These are phyloP conservation scores for Citrus cavaleriei DNA, from an alignment of 345 rosid genomes.

Conservation along the genomic window DNA sequence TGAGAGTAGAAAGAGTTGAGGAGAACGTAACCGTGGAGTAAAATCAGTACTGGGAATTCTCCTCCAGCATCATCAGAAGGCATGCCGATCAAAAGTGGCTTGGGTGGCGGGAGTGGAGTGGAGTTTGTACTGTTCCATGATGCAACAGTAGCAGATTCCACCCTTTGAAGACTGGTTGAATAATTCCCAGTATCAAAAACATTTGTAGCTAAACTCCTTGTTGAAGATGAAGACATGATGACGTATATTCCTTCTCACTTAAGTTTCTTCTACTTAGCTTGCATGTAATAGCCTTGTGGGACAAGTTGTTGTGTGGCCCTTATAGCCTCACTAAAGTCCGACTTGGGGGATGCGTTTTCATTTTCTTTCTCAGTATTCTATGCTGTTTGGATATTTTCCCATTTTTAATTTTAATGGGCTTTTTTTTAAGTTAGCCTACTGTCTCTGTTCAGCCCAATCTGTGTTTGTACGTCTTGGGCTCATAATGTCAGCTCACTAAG, in stretches of 20 bases:
- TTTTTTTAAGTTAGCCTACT: no score
- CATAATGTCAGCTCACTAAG: no score
- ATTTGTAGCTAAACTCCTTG: slow-evolving; percentile 17
- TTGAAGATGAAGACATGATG: slow-evolving; percentile 10
- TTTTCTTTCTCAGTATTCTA: no score
- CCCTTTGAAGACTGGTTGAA: slow-evolving; percentile 33
- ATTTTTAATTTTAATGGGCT: no score
- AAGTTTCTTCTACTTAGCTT: neutral
- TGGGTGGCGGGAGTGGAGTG: slow-evolving; percentile 45
- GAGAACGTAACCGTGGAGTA: slow-evolving; percentile 88
- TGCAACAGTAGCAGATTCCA: slow-evolving; percentile 24
- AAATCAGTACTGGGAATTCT: slow-evolving; percentile 60
- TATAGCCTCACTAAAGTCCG: no score
- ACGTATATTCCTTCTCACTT: neutral
- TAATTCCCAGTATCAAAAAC: slow-evolving; percentile 46
- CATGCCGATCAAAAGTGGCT: slow-evolving; percentile 60
- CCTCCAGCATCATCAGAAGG: slow-evolving; percentile 52
- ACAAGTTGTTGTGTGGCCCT: neutral
- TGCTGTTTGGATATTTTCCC: no score
- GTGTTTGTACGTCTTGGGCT: no score
- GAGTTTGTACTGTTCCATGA: slow-evolving; percentile 8
- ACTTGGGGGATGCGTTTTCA: no score
- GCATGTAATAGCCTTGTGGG: neutral
- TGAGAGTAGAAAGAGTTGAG: slow-evolving; percentile 80
- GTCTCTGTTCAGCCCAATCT: no score